Conservation (phyloP, 2,329 filamentous ascomycete genomes). For the Aspergillus ruber region DNA sequence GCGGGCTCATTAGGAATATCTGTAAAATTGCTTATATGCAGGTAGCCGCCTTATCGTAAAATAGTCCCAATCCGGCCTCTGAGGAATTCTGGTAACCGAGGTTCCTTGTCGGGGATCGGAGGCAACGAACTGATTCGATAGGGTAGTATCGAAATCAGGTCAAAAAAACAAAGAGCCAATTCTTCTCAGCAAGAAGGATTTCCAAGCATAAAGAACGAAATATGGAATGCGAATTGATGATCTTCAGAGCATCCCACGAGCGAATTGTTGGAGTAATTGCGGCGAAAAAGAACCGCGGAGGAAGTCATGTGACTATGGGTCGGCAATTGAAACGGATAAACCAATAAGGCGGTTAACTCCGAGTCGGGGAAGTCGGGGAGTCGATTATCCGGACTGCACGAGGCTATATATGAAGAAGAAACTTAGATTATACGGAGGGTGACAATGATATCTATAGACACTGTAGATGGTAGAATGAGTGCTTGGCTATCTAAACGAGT, state of each 20-base stretch:
- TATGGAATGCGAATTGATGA: background rate
- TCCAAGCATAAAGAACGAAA: background rate
- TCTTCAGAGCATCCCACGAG: conserved; percentile 1
- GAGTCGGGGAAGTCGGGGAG: too few species aligned
- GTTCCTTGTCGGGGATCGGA: background rate
- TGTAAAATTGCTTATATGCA: background rate
- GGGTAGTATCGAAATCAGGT: background rate
- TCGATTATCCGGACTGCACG: too few species aligned
- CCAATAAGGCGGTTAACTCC: too few species aligned
- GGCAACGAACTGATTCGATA: too few species aligned
- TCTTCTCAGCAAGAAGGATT: background rate
- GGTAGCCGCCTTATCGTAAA: background rate
- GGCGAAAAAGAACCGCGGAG: conserved; percentile 15
- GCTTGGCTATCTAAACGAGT: too few species aligned
- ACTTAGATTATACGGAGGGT: too few species aligned
- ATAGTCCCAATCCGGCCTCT: too few species aligned
- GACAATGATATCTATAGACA: too few species aligned
- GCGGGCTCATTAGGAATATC: conserved; percentile 20
- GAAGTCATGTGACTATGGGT: conserved; percentile 18
- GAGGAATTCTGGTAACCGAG: background rate
- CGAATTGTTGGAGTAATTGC: conserved; percentile 1
- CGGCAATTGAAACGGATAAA: conserved; percentile 4
- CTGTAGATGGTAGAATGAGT: too few species aligned
- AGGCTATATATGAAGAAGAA: too few species aligned
- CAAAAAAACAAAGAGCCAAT: background rate